Evolutionary conservation across 441 rosid genomes (phyloP).

Genomic region (Cnidoscolus chayamansa): DNA sequence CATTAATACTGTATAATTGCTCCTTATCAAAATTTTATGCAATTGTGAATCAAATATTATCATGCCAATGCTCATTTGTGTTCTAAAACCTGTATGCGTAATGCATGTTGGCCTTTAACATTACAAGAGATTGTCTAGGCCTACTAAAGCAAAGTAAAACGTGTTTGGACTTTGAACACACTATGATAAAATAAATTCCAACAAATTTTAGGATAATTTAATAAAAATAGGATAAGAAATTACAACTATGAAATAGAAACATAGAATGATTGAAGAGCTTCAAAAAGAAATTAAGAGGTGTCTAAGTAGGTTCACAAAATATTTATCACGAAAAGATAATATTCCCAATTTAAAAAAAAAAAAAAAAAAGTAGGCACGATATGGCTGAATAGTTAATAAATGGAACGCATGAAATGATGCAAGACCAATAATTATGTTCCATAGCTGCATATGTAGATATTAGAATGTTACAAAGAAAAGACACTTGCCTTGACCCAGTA

Average conservation of each 20-base stretch:
- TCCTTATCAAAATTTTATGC: background rate
- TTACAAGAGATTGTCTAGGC: background rate
- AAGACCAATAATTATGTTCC: background rate
- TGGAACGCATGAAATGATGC: conserved; percentile 2
- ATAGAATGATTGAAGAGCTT: background rate
- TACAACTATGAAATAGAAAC: conserved; percentile 7
- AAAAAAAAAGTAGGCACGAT: background rate
- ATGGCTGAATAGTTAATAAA: background rate
- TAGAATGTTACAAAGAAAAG: conserved; percentile 4
- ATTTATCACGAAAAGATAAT: background rate
- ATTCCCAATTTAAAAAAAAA: background rate
- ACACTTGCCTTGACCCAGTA: conserved; percentile 94
- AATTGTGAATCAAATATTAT: background rate
- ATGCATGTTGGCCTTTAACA: background rate
- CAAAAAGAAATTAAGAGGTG: background rate
- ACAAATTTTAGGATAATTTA: background rate
- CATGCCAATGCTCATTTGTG: background rate
- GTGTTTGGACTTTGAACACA: background rate
- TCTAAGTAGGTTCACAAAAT: background rate
- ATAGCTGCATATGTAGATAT: background rate
- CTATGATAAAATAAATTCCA: too few relatives aligned
- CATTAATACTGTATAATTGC: background rate
- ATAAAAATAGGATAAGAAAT: background rate
- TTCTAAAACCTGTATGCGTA: background rate
- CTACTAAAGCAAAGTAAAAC: background rate